These are phyloP conservation scores for Beauveria scarabaeidicola DNA, from an alignment of 2,329 filamentous ascomycete genomes.

Conservation along the genomic window DNA sequence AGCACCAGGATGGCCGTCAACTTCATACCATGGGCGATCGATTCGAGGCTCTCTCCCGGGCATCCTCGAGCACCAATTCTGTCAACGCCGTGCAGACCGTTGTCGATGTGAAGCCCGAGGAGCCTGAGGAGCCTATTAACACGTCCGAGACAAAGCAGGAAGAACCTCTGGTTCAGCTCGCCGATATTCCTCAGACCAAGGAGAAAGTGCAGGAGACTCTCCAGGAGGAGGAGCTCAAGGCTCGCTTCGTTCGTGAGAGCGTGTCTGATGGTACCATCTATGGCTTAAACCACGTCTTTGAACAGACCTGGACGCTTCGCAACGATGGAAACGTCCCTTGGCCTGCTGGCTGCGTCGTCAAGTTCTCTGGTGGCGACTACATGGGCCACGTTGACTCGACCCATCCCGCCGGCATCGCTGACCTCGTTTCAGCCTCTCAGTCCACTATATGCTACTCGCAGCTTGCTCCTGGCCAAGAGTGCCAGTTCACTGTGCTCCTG, in stretches of 20 bases:
- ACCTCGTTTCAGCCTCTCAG: constrained; percentile 71
- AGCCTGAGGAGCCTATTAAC: constrained; percentile 21
- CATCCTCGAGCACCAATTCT: constrained; percentile 33
- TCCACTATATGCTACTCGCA: constrained; percentile 66
- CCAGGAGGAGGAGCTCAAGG: constrained; percentile 30
- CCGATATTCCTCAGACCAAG: constrained; percentile 11
- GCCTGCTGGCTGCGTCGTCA: constrained; percentile 84
- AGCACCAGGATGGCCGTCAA: constrained; percentile 58
- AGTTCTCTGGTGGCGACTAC: constrained; percentile 88
- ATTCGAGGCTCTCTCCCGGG: constrained; percentile 33
- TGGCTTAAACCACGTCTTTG: constrained; percentile 63
- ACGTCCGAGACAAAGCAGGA: constrained; percentile 17
- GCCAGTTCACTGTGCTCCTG: constrained; percentile 75
- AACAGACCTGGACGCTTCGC: constrained; percentile 84
- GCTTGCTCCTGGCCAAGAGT: constrained; percentile 65
- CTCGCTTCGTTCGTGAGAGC: constrained; percentile 68
- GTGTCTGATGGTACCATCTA: constrained; percentile 70
- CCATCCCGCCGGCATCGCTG: constrained; percentile 67
- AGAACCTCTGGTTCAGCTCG: constrained; percentile 8
- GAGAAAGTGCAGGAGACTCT: constrained; percentile 19
- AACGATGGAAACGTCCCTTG: constrained; percentile 74
- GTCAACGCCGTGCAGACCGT: constrained; percentile 59
- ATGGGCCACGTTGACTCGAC: constrained; percentile 86
- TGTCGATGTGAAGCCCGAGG: constrained; percentile 59
- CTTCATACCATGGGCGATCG: constrained; percentile 66